A percentile compares a stretch with the other conserved stretches of the same genome.
These are phyloP conservation scores for Penicillium ucsense DNA, from an alignment of 495 filamentous ascomycete species.

Conservation along the genomic window DNA sequence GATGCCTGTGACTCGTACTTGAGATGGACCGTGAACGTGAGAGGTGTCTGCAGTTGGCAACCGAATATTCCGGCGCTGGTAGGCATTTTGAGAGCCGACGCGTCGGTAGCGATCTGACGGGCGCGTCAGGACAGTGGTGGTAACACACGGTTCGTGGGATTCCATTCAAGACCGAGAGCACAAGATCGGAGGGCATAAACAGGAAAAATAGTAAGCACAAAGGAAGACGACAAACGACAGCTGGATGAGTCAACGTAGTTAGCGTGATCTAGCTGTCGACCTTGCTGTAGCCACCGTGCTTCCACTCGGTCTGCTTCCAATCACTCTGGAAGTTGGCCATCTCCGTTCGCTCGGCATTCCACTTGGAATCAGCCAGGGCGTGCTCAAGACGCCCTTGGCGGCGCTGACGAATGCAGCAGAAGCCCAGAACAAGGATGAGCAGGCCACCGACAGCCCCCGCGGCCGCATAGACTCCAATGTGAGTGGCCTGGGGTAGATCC, in stretches of 20 bases:
- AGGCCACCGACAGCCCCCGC: constrained; percentile 42
- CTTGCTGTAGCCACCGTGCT: constrained; percentile 25
- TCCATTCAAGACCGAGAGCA: no score
- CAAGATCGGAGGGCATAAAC: no score
- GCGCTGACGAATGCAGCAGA: constrained; percentile 60
- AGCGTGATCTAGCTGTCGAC: constrained; percentile 17
- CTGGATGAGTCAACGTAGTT: not conserved
- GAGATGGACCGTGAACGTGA: no score
- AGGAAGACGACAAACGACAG: not conserved
- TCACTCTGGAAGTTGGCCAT: constrained; percentile 44
- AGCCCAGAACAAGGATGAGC: constrained; percentile 35
- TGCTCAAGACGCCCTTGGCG: constrained; percentile 55
- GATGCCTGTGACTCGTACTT: not conserved
- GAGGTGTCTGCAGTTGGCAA: no score
- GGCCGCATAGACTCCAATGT: constrained; percentile 50
- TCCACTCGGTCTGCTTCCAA: constrained; percentile 34
- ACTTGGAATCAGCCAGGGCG: constrained; percentile 43
- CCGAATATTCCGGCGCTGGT: no score
- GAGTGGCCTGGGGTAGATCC: constrained; percentile 41
- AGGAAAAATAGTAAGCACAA: not conserved
- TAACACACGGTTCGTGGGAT: no score
- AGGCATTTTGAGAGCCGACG: no score
- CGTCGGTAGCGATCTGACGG: no score
- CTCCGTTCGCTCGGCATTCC: constrained; percentile 52
- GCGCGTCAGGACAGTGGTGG: no score